Evolutionary conservation across 2,329 filamentous ascomycete genomes (phyloP).

Genomic region (Hirsutella rhossiliensis): DNA sequence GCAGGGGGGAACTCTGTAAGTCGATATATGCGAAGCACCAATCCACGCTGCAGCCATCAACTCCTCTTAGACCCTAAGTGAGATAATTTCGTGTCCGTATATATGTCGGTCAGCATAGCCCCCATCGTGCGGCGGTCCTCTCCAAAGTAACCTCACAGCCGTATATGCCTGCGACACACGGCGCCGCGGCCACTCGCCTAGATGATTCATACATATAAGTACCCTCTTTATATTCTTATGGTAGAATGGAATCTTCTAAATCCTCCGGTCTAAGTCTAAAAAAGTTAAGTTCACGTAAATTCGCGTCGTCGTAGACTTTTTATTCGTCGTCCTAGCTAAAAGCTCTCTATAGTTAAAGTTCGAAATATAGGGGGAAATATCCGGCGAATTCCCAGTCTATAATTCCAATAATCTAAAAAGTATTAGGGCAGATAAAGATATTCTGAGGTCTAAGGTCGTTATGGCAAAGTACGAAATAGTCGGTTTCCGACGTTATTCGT

Average conservation of each 20-base stretch:
- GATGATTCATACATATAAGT: too few species aligned
- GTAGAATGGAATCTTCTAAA: neutral
- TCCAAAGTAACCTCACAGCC: too few species aligned
- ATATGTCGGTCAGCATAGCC: too few species aligned
- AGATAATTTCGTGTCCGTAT: too few species aligned
- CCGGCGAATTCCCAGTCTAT: constrained; percentile 1
- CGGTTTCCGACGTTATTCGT: neutral
- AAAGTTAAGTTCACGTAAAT: neutral
- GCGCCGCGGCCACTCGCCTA: too few species aligned
- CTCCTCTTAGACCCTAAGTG: too few species aligned
- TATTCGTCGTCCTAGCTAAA: neutral
- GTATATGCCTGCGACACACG: too few species aligned
- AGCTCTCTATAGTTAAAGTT: neutral
- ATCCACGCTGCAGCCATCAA: too few species aligned
- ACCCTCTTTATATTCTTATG: too few species aligned
- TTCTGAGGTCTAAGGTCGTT: constrained; percentile 1
- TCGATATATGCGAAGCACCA: too few species aligned
- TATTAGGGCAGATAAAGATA: neutral
- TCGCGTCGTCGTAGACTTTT: neutral
- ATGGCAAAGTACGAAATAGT: neutral
- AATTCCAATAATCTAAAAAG: neutral
- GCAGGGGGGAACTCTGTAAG: too few species aligned
- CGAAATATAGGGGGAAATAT: neutral
- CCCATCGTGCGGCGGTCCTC: too few species aligned
- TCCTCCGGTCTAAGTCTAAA: neutral